Evolutionary conservation across 495 filamentous ascomycete species (phyloP), one percentile per base, ranked within the genome.

Genomic region (Parmelia sp.): DNA sequence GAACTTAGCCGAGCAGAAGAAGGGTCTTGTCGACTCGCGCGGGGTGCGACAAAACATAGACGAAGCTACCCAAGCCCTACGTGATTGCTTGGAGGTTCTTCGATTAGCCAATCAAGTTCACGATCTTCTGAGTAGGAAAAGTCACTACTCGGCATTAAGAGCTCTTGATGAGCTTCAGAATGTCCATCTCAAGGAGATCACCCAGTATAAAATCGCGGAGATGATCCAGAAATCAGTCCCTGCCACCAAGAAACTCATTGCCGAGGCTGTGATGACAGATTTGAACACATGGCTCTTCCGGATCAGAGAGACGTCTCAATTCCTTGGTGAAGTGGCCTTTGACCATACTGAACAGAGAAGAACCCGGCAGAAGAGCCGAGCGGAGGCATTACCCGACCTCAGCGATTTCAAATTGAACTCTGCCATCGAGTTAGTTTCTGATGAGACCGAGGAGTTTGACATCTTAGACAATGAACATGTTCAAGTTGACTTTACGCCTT

Each of bases 241-340:
- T 8, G 86, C 91, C 11, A 96, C 92, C 3, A 91, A 96, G 71
- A 90, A 88, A 67, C 85, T 92, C 35, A 96, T 99, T 62, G 91
- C 92, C 4, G 93, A 97, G 69, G 90, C 91, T 3, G 94, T 99
- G 63, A 97, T 97, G 95, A 88, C 85, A 2, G 94, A 99, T 75
- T 75, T 99, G 42, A 97, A 97, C 73, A 96, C 90, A 3, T 99
- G 94, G 94, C 79, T 99, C n/a, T 97, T 87, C 72, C 86, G 90
- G 36, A 96, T 99, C 65, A 86, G 95, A 63, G 95, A 97, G 73
- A 95, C 92, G 40, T 96, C 92, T 0, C 92, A 96, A 65, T 96
- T 93, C 61, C 78, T 99, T 29, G 94, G 94, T 5, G 92, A 97
- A 74, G 88, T 99, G n/a, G 92, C 94, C 29, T 92, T 99, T 71